Evolutionary conservation across 2,329 filamentous ascomycete genomes (phyloP).

Genomic region (Pyrenochaeta sp.): DNA sequence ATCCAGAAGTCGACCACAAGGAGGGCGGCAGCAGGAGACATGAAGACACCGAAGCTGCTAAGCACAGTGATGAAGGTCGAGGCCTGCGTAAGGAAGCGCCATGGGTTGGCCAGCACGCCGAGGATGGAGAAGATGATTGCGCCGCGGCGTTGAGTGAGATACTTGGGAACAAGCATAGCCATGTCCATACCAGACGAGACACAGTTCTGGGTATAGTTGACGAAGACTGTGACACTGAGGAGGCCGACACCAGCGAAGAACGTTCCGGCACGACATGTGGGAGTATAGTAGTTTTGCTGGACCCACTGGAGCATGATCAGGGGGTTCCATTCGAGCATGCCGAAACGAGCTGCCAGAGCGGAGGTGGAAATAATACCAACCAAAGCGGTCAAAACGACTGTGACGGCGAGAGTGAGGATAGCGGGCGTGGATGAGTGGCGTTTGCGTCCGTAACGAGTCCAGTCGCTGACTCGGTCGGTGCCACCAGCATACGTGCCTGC

Average conservation of each 20-base stretch:
- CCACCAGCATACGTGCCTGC: conserved; percentile 21
- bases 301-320: conserved; percentile 27
- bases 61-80: conserved; percentile 35
- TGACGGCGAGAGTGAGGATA: conserved; percentile 12
- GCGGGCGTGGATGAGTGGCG: conserved; percentile 14
- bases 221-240: conserved; percentile 27
- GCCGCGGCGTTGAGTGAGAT: conserved; percentile 26
- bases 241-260: conserved; percentile 41
- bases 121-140: conserved; percentile 30
- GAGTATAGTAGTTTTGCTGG: conserved; percentile 21
- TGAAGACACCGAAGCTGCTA: conserved; percentile 35
- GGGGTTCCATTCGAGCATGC: conserved; percentile 31
- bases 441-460: conserved; percentile 15
- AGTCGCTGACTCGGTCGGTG: conserved; percentile 17
- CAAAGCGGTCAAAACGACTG: conserved; percentile 18
- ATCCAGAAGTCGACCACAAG: conserved; percentile 35
- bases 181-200: conserved; percentile 38
- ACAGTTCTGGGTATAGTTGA: conserved; percentile 34
- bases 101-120: conserved; percentile 27
- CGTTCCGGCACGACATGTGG: conserved; percentile 29
- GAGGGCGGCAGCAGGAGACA: conserved; percentile 29
- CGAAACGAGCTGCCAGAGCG: conserved; percentile 26
- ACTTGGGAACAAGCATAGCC: conserved; percentile 30
- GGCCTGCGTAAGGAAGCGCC: conserved; percentile 28
- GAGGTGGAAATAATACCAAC: conserved; percentile 26